These are phyloP conservation scores for Apiospora aurea DNA, from an alignment of 2,329 filamentous ascomycete genomes.

Conservation along the genomic window DNA sequence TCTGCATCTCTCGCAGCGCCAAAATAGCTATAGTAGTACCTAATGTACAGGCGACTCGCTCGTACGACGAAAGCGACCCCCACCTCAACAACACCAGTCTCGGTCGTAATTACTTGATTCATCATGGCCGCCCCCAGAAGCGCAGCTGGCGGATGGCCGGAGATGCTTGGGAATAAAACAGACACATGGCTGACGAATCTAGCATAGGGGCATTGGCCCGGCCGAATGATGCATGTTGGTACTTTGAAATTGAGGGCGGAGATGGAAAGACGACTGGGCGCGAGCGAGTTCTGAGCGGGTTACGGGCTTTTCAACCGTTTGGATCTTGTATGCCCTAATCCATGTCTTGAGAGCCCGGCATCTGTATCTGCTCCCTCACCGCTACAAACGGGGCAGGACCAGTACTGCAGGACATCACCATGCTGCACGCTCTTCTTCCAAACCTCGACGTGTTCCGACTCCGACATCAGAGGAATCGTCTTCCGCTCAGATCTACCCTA, in stretches of 20 bases:
- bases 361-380: neutral
- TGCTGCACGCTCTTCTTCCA: neutral
- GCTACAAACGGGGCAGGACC: neutral
- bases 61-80: neutral
- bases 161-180: neutral
- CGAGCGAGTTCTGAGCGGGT: neutral
- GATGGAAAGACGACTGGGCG: neutral
- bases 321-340: neutral
- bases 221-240: neutral
- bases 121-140: neutral
- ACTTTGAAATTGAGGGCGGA: neutral
- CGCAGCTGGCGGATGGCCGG: neutral
- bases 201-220: neutral
- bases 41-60: neutral
- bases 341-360: neutral
- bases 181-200: neutral
- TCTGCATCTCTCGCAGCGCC: neutral
- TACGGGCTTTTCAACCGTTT: neutral
- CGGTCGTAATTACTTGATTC: slow-evolving; percentile 7
- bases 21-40: neutral
- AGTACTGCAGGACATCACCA: neutral
- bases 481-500: neutral
- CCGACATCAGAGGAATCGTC: neutral
- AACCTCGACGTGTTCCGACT: neutral
- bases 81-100: neutral